Conservation (phyloP, 1,284 basidiomycete species). For the Trichosporon sp. region DNA sequence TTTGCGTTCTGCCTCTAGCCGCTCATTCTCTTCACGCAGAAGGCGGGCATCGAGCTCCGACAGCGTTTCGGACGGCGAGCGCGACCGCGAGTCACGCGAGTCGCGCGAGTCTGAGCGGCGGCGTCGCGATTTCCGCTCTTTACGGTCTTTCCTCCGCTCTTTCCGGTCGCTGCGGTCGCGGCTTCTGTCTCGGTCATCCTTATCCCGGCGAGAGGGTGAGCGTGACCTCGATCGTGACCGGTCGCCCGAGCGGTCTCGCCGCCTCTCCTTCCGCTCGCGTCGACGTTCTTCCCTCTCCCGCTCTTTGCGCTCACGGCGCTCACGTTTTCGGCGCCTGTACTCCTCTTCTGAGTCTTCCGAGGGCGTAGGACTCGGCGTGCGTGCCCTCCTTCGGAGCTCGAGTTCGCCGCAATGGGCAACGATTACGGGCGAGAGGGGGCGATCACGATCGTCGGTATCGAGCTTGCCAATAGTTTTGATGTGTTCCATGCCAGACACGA, state of each 20-base stretch:
- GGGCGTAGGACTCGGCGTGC: conserved; percentile 8
- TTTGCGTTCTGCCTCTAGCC: conserved; percentile 33
- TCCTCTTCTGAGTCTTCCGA: conserved; percentile 7
- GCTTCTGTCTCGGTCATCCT: conserved; percentile 2
- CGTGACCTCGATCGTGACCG: not conserved
- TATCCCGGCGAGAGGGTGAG: not conserved
- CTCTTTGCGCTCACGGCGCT: conserved; percentile 20
- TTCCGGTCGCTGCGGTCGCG: conserved; percentile 12
- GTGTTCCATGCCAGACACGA: conserved; percentile 50
- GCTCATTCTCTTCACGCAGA: conserved; percentile 47
- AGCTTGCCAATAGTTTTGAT: conserved; percentile 49
- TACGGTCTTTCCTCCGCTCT: conserved; percentile 9
- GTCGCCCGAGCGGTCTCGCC: conserved; percentile 22
- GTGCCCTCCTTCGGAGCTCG: conserved; percentile 56
- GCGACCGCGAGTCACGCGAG: not conserved
- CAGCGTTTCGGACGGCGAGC: conserved; percentile 30
- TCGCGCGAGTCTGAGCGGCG: conserved; percentile 6
- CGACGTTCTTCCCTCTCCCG: conserved; percentile 12
- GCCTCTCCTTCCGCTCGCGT: conserved; percentile 15
- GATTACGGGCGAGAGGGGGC: conserved; percentile 64
- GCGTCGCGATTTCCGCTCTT: conserved; percentile 10
- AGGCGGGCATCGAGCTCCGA: conserved; percentile 47
- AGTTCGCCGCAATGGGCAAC: conserved; percentile 80
- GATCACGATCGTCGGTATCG: conserved; percentile 49
- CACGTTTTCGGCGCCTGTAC: conserved; percentile 17